A percentile compares a stretch with the other conserved stretches of the same genome.
phyloP scores from a whole-genome alignment of 768 basidiomycete genomes.

The Phylloporus sp. region DNA sequence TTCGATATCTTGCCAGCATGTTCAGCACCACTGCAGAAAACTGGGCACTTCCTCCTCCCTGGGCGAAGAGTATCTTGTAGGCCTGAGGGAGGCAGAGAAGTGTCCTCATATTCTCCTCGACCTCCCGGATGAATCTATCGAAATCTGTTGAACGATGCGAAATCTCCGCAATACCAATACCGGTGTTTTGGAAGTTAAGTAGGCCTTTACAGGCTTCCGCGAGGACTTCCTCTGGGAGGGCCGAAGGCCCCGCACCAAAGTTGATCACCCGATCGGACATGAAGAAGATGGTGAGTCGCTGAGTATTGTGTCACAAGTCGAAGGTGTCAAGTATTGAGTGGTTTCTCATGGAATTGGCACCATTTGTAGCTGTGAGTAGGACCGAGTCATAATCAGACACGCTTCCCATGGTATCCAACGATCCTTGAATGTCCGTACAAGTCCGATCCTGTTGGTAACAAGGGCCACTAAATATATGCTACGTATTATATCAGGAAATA shows the following conservation, averaged over 20 bases:
- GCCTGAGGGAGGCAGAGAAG: conserved; percentile 80
- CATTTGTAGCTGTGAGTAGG: neutral
- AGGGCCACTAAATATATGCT: neutral
- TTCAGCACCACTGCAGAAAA: conserved; percentile 93
- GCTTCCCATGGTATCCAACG: neutral
- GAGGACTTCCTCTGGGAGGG: conserved; percentile 83
- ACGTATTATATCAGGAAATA: neutral
- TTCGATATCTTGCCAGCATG: conserved; percentile 80
- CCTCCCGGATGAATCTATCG: conserved; percentile 55
- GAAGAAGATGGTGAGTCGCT: neutral
- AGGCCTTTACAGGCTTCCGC: conserved; percentile 78
- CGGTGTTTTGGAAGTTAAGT: conserved; percentile 86
- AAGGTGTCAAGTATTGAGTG: neutral
- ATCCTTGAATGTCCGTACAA: neutral
- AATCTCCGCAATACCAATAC: conserved; percentile 94
- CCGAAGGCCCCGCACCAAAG: conserved; percentile 93
- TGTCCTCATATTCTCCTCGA: conserved; percentile 64
- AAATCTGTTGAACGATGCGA: conserved; percentile 95
- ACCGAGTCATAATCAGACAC: neutral
- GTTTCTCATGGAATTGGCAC: neutral
- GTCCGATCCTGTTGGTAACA: neutral
- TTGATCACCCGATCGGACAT: conserved; percentile 61
- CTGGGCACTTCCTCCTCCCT: conserved; percentile 90
- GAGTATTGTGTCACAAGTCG: neutral
- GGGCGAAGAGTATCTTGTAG: conserved; percentile 86